Evolutionary conservation across 83 land plant species (phyloP).

Genomic region (Picea abies): DNA sequence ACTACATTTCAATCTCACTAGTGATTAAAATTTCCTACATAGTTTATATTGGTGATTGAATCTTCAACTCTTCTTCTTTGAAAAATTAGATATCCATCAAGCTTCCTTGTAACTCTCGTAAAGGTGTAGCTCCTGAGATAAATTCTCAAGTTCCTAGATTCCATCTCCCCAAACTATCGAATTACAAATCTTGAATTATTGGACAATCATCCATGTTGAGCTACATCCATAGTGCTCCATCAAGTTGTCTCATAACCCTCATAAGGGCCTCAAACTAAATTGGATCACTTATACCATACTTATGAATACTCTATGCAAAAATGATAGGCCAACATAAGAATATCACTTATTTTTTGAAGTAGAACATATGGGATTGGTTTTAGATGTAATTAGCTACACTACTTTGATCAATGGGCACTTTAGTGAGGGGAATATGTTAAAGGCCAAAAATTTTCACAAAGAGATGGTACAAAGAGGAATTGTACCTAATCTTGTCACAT

Average conservation of each 20-base stretch:
- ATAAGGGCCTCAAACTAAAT: conserved; percentile 27
- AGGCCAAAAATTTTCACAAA: conserved; percentile 23
- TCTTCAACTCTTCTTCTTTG: too few species aligned
- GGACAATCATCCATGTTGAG: too few species aligned
- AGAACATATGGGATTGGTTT: conserved; percentile 35
- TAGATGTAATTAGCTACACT: conserved; percentile 66
- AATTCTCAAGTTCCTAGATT: not conserved
- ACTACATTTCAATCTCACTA: too few species aligned
- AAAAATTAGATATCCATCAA: too few species aligned
- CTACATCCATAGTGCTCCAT: too few species aligned
- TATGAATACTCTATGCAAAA: conserved; percentile 52
- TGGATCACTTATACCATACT: conserved; percentile 54
- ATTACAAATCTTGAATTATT: too few species aligned
- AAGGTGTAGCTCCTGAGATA: too few species aligned
- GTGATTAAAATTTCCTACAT: too few species aligned
- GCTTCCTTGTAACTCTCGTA: too few species aligned
- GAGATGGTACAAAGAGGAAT: conserved; percentile 7
- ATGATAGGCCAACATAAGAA: conserved; percentile 44
- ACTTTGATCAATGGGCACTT: conserved; percentile 71
- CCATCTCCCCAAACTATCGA: too few species aligned
- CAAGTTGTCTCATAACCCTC: too few species aligned
- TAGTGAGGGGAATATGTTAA: conserved; percentile 48
- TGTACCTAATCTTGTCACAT: conserved; percentile 30
- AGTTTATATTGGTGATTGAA: too few species aligned
- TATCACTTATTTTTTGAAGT: conserved; percentile 50